phyloP scores from a whole-genome alignment of 2,329 filamentous ascomycete species.

The Ambrosiella xylebori region DNA sequence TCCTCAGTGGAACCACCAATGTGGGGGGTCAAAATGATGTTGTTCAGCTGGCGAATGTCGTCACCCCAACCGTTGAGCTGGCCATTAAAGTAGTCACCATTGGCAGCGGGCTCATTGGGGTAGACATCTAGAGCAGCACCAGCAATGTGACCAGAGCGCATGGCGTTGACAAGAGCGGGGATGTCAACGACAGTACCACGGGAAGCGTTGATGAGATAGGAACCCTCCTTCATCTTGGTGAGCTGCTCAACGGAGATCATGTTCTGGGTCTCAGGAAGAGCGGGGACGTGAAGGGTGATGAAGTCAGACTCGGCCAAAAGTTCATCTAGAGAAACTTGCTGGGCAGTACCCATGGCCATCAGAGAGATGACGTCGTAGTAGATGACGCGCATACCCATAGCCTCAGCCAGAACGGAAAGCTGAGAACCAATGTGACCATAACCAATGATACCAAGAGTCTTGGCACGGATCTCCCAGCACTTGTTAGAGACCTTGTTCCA shows the following conservation, averaged over 20 bases:
- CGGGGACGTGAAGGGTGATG: slow-evolving; percentile 85
- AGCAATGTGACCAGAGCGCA: slow-evolving; percentile 70
- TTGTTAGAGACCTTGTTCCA: slow-evolving; percentile 97
- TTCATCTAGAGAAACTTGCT: slow-evolving; percentile 63
- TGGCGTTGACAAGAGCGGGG: slow-evolving; percentile 72
- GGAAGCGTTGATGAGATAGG: slow-evolving; percentile 91
- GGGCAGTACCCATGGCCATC: slow-evolving; percentile 82
- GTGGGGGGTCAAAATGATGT: slow-evolving; percentile 89
- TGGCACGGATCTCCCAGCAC: slow-evolving; percentile 97
- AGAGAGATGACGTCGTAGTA: slow-evolving; percentile 92
- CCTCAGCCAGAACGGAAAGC: slow-evolving; percentile 83
- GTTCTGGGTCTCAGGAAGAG: slow-evolving; percentile 79
- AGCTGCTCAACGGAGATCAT: slow-evolving; percentile 73
- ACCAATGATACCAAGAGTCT: slow-evolving; percentile 86
- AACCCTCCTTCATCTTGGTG: slow-evolving; percentile 76
- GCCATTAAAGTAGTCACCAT: slow-evolving; percentile 87
- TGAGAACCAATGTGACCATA: slow-evolving; percentile 97
- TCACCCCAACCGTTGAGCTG: slow-evolving; percentile 69
- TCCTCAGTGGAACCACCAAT: slow-evolving; percentile 97
- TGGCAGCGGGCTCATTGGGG: slow-evolving; percentile 80
- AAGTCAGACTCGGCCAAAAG: slow-evolving; percentile 75
- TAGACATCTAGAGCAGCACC: slow-evolving; percentile 95
- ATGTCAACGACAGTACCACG: slow-evolving; percentile 91
- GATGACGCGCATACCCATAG: slow-evolving; percentile 95
- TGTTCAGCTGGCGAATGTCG: slow-evolving; percentile 70